Base-by-base conservation (phyloP, 2,329 filamentous ascomycete species). In the Hirsutella thompsonii region DNA sequence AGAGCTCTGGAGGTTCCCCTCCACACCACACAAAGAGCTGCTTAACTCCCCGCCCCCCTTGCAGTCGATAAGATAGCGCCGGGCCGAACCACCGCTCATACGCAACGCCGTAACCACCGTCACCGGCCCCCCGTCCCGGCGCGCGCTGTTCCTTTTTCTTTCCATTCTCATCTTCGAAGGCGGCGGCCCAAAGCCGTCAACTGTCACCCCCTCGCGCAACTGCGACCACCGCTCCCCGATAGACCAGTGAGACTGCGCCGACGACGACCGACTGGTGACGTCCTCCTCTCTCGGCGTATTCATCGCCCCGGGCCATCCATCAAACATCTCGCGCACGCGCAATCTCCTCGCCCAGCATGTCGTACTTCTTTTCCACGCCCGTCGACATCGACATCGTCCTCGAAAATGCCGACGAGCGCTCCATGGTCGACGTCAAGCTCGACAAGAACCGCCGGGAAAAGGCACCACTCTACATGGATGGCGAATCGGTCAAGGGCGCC, bases 341-440 rank as follows among this genome's bases (percentile, higher is more conserved):
- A 6, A 26, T 6, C 23, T 6, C 34, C 34, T 10, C 36, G 18
- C 48, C 52, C 55, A 61, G 50, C 53, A 95, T 96, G 92, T 93
- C 92, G 52, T 94, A 94, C 69, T 93, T 94, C 70, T 98, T 96
- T 71, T 89, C 89, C 53, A 95, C 90, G 45, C 92, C 92, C 41
- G 85, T 98, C 65, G 92, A 98, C 66, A 98, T 98, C 68, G 92
- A 98, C 69, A 83, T 98, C 59, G 88, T 96, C 55, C 86, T 98
- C 53, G 87, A 95, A 56, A 87, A 95, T 67, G 80, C 81, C 61
- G 92, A 96, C 67, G 86, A 94, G 55, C 83, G 92, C 56, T 80
- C 87, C 54, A 94, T 92, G 67, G 88, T 98, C 49, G 92, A 98
- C 60, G 86, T 94, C 67, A 94, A 94, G 75, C 83, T 95, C 52